Evolutionary conservation across 352 stramenopile genomes (phyloP), one percentile per base, ranked within the genome.

Genomic region (Plasmopara viticola): DNA sequence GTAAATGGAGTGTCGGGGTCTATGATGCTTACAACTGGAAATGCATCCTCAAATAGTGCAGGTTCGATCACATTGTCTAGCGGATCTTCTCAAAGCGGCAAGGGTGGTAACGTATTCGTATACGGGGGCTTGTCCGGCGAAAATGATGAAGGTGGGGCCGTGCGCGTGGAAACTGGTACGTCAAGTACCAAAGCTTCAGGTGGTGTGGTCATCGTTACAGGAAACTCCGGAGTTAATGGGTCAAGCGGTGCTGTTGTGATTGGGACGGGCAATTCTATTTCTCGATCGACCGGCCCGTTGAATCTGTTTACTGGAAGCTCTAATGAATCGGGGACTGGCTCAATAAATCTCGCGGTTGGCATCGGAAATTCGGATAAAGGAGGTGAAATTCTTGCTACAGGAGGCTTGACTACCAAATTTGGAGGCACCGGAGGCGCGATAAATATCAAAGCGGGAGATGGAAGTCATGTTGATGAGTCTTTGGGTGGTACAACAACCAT

Each of bases 191-290:
- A 68, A 47, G 42, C 66, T 34, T 83, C 74, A 10, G 85, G 85
- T 25, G 62, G 63, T 29, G 18, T 89, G 18, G 35, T 68, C 15
- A 43, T 82, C 7, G 46, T 59, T 31, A 80, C 70, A 37, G 72
- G 62, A 8, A 69, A 70, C 29, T 62, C 60, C 2, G 62, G 62
- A 5, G 43, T 42, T 38, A 62, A 63, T 39, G 59, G 66, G 15
- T 68, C 76, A 0, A 87, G 78, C 30, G 83, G 83, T 28, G 65
- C 58, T 37, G 52, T 81, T 10, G 50, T 74, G 18, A 62, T 94
- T 44, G 61, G 57, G 9, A 80, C 69, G 12, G 83, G 83, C 7
- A 68, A 68, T 9, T 69, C 82, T 15, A 58, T 54, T 28, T 59
- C 61, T 34, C 51, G 56, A 31, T 38, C 65, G 10, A 81, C 71